Percentiles rank a stretch among this genome's conserved stretches.
Evolutionary conservation across 768 basidiomycete species (phyloP).

Genomic region (Lactifluus volemus): DNA sequence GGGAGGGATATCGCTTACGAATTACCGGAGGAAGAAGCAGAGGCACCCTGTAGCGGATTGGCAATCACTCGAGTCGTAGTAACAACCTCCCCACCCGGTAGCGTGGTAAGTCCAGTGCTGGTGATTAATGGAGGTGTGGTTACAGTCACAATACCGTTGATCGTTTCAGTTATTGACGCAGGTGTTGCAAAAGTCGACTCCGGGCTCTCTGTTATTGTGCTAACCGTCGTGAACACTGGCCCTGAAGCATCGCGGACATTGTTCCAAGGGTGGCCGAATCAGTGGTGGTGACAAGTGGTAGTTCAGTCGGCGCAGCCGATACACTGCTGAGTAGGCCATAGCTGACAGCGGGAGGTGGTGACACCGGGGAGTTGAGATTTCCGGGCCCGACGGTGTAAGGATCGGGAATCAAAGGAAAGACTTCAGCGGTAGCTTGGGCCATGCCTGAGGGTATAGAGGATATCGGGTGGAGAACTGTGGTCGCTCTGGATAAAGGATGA

Average conservation of each 20-base stretch:
- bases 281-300: not conserved
- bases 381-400: not conserved
- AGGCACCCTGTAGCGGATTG: constrained; percentile 31
- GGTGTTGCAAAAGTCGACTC: constrained; percentile 39
- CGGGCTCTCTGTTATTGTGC: constrained; percentile 34
- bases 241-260: not conserved
- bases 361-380: not conserved
- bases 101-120: constrained; percentile 37
- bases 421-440: not conserved
- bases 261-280: not conserved
- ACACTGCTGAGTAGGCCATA: not conserved
- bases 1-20: constrained; percentile 9
- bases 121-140: constrained; percentile 41
- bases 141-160: constrained; percentile 32
- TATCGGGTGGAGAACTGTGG: not conserved
- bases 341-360: not conserved
- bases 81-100: constrained; percentile 35
- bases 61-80: constrained; percentile 47
- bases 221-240: constrained; percentile 28
- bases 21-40: not conserved
- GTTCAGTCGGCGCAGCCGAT: not conserved
- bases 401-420: not conserved
- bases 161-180: constrained; percentile 34
- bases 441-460: not conserved
- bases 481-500: not conserved